Conservation (phyloP, 345 rosid species). For the Eutrema yunnanense region DNA sequence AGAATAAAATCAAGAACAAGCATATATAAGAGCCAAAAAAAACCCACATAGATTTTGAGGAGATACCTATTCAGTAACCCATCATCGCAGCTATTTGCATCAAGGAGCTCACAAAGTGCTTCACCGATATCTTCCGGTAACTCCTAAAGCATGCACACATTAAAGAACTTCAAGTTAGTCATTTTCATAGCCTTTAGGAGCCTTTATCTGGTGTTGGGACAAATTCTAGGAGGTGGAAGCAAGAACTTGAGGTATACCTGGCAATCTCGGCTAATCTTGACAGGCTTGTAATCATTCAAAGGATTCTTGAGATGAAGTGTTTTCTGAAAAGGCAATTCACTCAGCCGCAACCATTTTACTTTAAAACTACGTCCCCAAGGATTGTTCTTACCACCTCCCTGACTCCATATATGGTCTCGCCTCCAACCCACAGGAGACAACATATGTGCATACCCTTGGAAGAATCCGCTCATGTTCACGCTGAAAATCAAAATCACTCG, state of each 20-base stretch:
- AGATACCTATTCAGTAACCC: conserved; percentile 48
- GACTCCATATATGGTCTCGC: conserved; percentile 85
- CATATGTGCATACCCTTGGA: conserved; percentile 99
- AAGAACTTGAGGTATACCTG: conserved; percentile 48
- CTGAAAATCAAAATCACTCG: conserved; percentile 81
- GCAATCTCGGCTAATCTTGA: conserved; percentile 97
- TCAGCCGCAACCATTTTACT: conserved; percentile 80
- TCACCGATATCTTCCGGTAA: conserved; percentile 82
- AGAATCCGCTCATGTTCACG: conserved; percentile 98
- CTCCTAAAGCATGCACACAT: conserved; percentile 46
- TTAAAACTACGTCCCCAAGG: conserved; percentile 96
- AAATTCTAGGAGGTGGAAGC: background rate
- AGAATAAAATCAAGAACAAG: conserved; percentile 15
- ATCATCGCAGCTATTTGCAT: conserved; percentile 47
- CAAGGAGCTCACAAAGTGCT: conserved; percentile 88
- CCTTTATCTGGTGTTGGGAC: background rate
- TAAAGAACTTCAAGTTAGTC: background rate
- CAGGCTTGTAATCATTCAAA: conserved; percentile 86
- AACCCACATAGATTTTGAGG: background rate
- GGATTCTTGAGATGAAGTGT: conserved; percentile 96
- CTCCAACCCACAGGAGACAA: conserved; percentile 91
- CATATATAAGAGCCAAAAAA: conserved; percentile 1
- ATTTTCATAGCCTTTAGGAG: background rate
- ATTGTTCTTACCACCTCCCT: conserved; percentile 74
- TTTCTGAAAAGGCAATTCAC: conserved; percentile 88